Evolutionary conservation across 1,284 basidiomycete species (phyloP), one percentile per base, ranked within the genome.

Genomic region (Tetrapyrgos nigripes): DNA sequence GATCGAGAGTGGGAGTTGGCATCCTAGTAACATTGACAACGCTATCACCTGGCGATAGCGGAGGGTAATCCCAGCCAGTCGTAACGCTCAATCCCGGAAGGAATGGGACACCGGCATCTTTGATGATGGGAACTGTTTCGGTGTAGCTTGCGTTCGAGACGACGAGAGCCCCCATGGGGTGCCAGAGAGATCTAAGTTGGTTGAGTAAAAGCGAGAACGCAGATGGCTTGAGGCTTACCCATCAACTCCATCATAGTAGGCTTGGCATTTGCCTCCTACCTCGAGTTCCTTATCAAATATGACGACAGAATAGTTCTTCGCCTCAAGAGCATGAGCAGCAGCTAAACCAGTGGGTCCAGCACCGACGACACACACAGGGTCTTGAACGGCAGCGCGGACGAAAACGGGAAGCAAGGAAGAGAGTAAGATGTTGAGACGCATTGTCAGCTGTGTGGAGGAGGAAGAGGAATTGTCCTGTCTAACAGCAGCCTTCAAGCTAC

Each of bases 221-320:
- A 27, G 28, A 47, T 54, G 10, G 40, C 35, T 28, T 28, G n/a
- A n/a, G 37, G 37, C 31, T 26, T 50, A 31, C 13, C 47, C 53
- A 31, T 53, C 52, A 31, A 49, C 14, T 54, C 46, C n/a, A n/a
- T n/a, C n/a, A n/a, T n/a, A n/a, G n/a, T n/a, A n/a, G n/a, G n/a
- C n/a, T n/a, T n/a, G n/a, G 27, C 57, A 59, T 31, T 59, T 59
- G 4, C 57, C 57, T 8, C 57, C 57, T 14, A 59, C 52, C 17
- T 54, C 47, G 1, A 28, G 23, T 14, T 59, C 48, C 6, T 35
- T 27, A 14, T 59, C 57, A 31, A 55, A 59, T 6, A 59, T 28
- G 23, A 55, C 47, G 5, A 51, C 52, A 5, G 52, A 14, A 14
- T 48, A 28, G 1, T 46, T 46, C 8, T 46, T 37, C 26, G 24